Evolutionary conservation across 352 stramenopile genomes (phyloP).

Genomic region (Phytophthora hybrid): DNA sequence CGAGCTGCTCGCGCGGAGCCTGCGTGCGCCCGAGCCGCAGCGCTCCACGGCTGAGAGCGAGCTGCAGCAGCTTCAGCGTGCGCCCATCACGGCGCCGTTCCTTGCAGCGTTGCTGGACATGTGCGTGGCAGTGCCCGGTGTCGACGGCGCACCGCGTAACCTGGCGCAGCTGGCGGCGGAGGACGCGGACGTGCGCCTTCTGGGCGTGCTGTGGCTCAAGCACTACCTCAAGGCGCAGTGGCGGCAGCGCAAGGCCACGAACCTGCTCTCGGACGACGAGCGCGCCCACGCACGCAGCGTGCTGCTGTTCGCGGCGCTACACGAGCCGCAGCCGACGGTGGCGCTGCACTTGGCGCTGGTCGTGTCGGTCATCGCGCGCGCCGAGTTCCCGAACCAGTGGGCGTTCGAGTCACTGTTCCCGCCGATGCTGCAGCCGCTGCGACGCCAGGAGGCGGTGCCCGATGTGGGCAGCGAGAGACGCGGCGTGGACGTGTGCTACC

Average conservation of each 20-base stretch:
- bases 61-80: conserved; percentile 60
- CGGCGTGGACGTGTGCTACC: conserved; percentile 70
- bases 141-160: conserved; percentile 38
- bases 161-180: conserved; percentile 33
- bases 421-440: conserved; percentile 61
- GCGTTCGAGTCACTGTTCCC: conserved; percentile 70
- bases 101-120: conserved; percentile 58
- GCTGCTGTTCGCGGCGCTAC: conserved; percentile 71
- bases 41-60: conserved; percentile 63
- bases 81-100: conserved; percentile 42
- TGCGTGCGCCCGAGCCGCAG: conserved; percentile 47
- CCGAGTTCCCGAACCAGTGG: conserved; percentile 82
- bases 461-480: conserved; percentile 41
- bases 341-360: conserved; percentile 75
- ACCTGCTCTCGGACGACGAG: conserved; percentile 52
- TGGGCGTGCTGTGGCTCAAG: conserved; percentile 85
- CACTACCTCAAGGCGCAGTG: conserved; percentile 68
- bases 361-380: conserved; percentile 71
- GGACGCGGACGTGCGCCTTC: conserved; percentile 65
- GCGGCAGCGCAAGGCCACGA: conserved; percentile 41
- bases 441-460: conserved; percentile 25
- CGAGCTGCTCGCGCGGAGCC: conserved; percentile 59
- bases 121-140: conserved; percentile 47
- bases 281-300: conserved; percentile 52
- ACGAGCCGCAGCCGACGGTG: conserved; percentile 65